A percentile compares a stretch with the other conserved stretches of the same genome.
phyloP scores from a whole-genome alignment of 345 rosid species.

The Draba incana region DNA sequence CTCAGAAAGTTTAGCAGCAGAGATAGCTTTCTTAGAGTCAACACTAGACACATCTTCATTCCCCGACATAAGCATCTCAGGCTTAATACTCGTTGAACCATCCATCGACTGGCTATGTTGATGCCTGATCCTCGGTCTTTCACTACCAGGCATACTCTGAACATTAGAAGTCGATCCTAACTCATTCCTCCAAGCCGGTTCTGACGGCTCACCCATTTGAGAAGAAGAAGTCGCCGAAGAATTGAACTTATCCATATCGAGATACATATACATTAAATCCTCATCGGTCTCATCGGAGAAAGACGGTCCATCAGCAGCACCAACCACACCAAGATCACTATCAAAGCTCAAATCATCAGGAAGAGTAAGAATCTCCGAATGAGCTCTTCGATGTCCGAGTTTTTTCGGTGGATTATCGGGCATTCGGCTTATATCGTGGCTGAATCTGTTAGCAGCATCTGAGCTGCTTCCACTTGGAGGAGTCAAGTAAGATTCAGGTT shows the following conservation, averaged over 20 bases:
- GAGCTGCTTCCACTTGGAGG: conserved; percentile 51
- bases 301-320: conserved; percentile 75
- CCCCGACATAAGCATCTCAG: conserved; percentile 81
- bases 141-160: conserved; percentile 50
- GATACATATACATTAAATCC: conserved; percentile 73
- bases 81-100: conserved; percentile 72
- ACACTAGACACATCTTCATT: conserved; percentile 58
- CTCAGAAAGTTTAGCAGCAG: conserved; percentile 95
- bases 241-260: conserved; percentile 90
- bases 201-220: conserved; percentile 62
- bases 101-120: conserved; percentile 97
- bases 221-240: conserved; percentile 63
- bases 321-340: conserved; percentile 88
- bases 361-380: conserved; percentile 88
- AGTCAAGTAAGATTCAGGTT: conserved; percentile 56
- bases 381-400: conserved; percentile 89
- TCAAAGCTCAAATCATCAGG: conserved; percentile 94
- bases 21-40: conserved; percentile 83
- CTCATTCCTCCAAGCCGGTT: conserved; percentile 29
- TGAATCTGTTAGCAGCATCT: conserved; percentile 58
- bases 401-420: conserved; percentile 84
- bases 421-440: conserved; percentile 86
- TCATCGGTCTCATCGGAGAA: conserved; percentile 70
- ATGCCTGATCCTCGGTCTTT: conserved; percentile 87
- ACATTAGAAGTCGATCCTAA: conserved; percentile 29